Conservation (phyloP, 1,139 yeast genomes). For the Nakaseomyces delphensis region DNA sequence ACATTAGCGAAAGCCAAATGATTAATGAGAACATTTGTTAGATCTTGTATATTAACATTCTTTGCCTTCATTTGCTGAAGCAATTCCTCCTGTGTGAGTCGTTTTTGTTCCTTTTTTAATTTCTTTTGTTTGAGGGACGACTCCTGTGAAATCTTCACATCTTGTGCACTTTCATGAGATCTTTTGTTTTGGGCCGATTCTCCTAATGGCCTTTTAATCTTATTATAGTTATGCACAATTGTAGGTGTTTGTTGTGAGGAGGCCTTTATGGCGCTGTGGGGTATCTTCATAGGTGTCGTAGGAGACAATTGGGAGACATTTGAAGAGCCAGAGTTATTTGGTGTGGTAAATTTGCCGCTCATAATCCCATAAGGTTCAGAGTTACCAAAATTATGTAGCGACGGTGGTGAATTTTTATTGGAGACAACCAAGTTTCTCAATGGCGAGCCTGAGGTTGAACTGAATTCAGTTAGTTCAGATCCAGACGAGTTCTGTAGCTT, state of each 20-base stretch:
- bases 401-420: neutral
- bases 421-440: neutral
- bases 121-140: slow-evolving; percentile 7
- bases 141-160: neutral
- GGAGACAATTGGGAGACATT: neutral
- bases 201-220: slow-evolving; percentile 1
- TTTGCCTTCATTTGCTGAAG: slow-evolving; percentile 6
- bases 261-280: neutral
- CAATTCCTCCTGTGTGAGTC: slow-evolving; percentile 7
- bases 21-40: slow-evolving; percentile 61
- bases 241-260: neutral
- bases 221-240: neutral
- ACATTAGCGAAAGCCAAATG: slow-evolving; percentile 86
- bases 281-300: neutral
- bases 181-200: neutral
- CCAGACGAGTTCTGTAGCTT: slow-evolving; percentile 8
- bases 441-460: neutral
- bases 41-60: slow-evolving; percentile 30
- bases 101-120: slow-evolving; percentile 4
- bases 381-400: slow-evolving; percentile 4
- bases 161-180: neutral
- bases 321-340: neutral
- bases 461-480: slow-evolving; percentile 4
- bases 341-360: neutral
- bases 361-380: neutral